Conservation (phyloP, 148 eudicot species). For the Rhododendron mucronatum region DNA sequence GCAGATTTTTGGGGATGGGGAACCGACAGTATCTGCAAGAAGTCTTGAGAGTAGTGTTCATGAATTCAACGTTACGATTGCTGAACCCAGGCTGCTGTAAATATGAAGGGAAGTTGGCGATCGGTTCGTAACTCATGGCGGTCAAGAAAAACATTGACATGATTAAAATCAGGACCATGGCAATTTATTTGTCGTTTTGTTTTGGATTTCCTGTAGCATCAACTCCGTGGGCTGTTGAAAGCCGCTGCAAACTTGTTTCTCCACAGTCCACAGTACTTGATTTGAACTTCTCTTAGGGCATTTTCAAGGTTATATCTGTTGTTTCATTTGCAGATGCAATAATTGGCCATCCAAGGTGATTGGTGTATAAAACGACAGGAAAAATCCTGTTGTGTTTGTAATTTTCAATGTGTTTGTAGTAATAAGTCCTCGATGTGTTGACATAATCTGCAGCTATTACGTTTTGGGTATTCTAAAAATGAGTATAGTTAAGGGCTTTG, state of each 20-base stretch:
- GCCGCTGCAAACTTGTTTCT: background rate
- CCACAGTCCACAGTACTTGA: background rate
- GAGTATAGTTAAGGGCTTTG: background rate
- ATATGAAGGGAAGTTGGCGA: background rate
- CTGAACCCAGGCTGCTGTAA: background rate
- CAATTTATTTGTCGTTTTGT: background rate
- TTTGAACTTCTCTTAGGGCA: background rate
- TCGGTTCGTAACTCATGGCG: background rate
- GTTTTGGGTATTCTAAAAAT: background rate
- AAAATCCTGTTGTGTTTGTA: background rate
- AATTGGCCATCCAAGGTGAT: background rate
- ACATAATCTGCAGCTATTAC: background rate
- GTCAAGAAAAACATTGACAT: background rate
- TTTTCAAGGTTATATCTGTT: background rate
- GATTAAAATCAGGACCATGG: background rate
- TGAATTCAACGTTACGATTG: too few relatives aligned
- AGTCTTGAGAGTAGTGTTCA: background rate
- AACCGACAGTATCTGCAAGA: background rate
- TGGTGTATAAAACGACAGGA: background rate
- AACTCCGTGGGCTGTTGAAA: background rate
- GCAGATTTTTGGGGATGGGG: slow-evolving; percentile 8
- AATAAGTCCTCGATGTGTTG: background rate
- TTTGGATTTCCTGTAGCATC: background rate
- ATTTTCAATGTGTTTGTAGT: background rate
- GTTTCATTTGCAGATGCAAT: background rate